Conservation (phyloP, 179 eudicot genomes). For the Sideroxylon spinosum region DNA sequence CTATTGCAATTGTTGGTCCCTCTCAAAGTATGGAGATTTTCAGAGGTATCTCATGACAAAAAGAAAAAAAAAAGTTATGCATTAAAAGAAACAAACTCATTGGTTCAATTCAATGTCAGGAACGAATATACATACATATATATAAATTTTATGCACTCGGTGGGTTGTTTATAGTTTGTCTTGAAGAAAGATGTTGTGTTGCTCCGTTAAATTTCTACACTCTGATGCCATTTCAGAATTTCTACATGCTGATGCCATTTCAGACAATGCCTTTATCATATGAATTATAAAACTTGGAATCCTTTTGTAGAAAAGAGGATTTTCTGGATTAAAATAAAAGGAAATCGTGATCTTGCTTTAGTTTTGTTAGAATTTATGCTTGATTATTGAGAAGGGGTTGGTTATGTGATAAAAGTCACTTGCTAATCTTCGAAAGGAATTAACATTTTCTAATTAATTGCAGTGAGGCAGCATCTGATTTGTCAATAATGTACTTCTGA, state of each 20-base stretch:
- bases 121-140: background rate
- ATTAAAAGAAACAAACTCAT: background rate
- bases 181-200: background rate
- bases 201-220: background rate
- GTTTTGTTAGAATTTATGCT: background rate
- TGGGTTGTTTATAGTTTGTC: background rate
- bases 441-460: background rate
- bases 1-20: background rate
- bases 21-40: background rate
- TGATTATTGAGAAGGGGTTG: background rate
- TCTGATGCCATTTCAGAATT: background rate
- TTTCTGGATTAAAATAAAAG: conserved; percentile 2
- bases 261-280: background rate
- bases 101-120: background rate
- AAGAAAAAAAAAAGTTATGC: too few relatives aligned
- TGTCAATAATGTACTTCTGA: background rate
- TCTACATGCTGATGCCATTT: background rate
- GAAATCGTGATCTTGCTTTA: background rate
- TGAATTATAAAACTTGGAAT: background rate
- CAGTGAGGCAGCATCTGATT: conserved; percentile 1
- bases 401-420: background rate
- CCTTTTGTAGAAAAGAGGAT: background rate
- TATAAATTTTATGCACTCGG: background rate
- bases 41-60: background rate
- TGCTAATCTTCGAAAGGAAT: too few relatives aligned